Conservation (phyloP, 495 filamentous ascomycete species). For the Neurospora sp. region DNA sequence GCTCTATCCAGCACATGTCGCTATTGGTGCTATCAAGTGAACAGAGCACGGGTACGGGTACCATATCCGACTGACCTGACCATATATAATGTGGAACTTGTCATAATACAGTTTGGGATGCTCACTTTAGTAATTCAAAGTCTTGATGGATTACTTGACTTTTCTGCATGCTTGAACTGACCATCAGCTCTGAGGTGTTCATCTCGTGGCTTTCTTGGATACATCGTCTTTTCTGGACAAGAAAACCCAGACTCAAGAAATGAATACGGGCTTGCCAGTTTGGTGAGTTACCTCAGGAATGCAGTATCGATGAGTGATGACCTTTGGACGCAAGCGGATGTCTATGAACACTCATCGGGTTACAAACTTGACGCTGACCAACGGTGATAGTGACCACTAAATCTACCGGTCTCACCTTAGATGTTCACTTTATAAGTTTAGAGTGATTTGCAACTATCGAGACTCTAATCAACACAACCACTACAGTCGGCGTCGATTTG, state of each 20-base stretch:
- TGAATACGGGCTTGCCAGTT: not conserved
- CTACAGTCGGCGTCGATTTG: not conserved
- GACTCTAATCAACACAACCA: not conserved
- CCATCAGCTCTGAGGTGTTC: not conserved
- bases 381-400: too few species aligned
- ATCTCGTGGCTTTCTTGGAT: not conserved
- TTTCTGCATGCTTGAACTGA: not conserved
- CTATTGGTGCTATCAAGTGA: not conserved
- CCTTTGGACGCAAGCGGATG: not conserved
- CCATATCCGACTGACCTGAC: not conserved
- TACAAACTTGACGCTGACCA: not conserved
- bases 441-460: not conserved
- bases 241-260: not conserved
- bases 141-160: not conserved
- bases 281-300: not conserved
- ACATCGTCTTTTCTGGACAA: not conserved
- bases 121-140: not conserved
- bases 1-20: not conserved
- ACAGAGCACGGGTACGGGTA: not conserved
- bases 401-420: too few species aligned
- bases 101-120: not conserved
- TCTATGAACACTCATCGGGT: not conserved
- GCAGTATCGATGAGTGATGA: not conserved
- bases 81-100: not conserved
- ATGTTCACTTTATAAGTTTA: not conserved